phyloP scores from a whole-genome alignment of 768 basidiomycete genomes.

The Tulasnella sp. region DNA sequence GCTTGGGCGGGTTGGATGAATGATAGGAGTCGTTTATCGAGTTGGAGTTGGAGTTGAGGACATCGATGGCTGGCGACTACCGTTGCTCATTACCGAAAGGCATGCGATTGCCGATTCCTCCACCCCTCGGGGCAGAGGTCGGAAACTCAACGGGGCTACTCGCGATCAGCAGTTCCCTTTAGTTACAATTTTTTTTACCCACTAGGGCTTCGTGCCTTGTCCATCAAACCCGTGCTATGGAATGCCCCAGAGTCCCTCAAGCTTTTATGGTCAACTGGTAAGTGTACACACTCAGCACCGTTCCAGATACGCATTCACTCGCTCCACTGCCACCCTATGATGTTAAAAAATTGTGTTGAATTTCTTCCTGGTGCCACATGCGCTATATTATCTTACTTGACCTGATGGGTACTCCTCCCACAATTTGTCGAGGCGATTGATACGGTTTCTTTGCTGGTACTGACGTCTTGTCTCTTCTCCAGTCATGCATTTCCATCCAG shows the following conservation, averaged over 20 bases:
- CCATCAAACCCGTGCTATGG: too few species aligned
- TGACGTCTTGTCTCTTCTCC: not conserved
- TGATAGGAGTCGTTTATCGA: slow-evolving; percentile 6
- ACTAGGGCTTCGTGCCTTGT: slow-evolving; percentile 11
- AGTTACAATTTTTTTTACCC: slow-evolving; percentile 6
- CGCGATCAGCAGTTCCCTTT: slow-evolving; percentile 4
- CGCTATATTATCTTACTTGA: not conserved
- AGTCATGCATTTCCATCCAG: not conserved
- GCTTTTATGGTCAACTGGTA: too few species aligned
- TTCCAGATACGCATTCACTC: too few species aligned
- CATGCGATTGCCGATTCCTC: slow-evolving; percentile 8
- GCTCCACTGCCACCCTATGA: not conserved
- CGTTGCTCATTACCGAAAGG: slow-evolving; percentile 11
- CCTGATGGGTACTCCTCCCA: too few species aligned
- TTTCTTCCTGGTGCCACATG: slow-evolving; percentile 12
- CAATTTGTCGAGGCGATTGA: too few species aligned
- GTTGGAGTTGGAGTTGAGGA: not conserved
- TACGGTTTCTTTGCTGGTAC: not conserved
- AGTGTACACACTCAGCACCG: too few species aligned
- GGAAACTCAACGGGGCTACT: slow-evolving; percentile 13
- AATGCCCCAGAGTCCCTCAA: too few species aligned
- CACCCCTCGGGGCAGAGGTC: not conserved
- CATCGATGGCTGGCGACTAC: slow-evolving; percentile 4
- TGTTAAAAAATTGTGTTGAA: slow-evolving; percentile 5
- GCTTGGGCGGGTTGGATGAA: not conserved